phyloP scores from a whole-genome alignment of 176 grass and related monocot genomes.

The Tuctoria greenei region DNA sequence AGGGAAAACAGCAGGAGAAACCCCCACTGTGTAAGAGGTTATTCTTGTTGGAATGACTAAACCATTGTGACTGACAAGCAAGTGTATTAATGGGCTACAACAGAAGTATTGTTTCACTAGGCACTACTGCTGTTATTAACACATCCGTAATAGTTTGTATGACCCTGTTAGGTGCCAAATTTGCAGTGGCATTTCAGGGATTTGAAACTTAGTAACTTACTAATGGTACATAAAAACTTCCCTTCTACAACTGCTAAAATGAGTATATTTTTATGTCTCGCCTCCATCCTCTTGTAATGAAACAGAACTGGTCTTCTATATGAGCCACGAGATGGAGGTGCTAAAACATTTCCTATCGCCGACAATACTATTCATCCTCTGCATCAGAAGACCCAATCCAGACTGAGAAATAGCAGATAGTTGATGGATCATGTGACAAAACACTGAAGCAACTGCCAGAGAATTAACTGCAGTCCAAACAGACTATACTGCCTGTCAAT shows the following conservation, averaged over 20 bases:
- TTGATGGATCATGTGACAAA: neutral
- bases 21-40: too few species aligned
- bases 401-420: neutral
- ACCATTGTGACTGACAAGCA: neutral
- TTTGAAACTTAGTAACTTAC: conserved; percentile 4
- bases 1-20: too few species aligned
- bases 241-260: neutral
- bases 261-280: neutral
- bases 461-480: neutral
- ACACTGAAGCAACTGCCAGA: conserved; percentile 15
- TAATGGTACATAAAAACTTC: neutral
- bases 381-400: too few species aligned
- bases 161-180: neutral
- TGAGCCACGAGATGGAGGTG: conserved; percentile 13
- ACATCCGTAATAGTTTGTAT: neutral
- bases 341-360: neutral
- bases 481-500: neutral
- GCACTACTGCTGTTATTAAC: neutral
- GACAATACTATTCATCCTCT: neutral
- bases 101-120: neutral
- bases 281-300: too few species aligned
- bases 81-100: too few species aligned
- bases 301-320: neutral
- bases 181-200: neutral
- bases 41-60: neutral